These are phyloP conservation scores for Kwoniella sp. DNA, from an alignment of 768 basidiomycete genomes.

Conservation along the genomic window DNA sequence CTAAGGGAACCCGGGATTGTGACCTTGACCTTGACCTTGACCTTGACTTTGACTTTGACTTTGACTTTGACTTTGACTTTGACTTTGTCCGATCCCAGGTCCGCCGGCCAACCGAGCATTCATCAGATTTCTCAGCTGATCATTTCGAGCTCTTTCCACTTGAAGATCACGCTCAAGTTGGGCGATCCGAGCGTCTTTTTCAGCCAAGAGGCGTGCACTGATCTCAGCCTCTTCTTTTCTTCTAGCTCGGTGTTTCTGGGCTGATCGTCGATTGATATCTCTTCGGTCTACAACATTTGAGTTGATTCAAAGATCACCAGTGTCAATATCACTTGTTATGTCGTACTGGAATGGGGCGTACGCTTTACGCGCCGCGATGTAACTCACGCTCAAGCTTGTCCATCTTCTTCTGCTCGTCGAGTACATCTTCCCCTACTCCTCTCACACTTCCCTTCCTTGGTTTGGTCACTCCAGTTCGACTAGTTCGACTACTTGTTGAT, in stretches of 20 bases:
- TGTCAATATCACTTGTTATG: too few species aligned
- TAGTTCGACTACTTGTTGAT: neutral
- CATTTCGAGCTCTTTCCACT: slow-evolving; percentile 20
- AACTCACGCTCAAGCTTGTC: slow-evolving; percentile 28
- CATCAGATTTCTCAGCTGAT: slow-evolving; percentile 24
- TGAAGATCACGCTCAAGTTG: slow-evolving; percentile 20
- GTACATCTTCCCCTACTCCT: slow-evolving; percentile 1
- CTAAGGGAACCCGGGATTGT: neutral
- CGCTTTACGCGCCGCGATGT: too few species aligned
- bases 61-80: neutral
- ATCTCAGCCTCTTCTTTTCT: slow-evolving; percentile 28
- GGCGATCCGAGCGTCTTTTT: slow-evolving; percentile 12
- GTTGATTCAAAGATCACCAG: neutral
- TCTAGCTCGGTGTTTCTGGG: slow-evolving; percentile 30
- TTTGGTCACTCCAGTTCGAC: neutral
- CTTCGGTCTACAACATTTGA: slow-evolving; percentile 22
- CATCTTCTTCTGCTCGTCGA: slow-evolving; percentile 11
- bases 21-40: too few species aligned
- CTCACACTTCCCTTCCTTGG: slow-evolving; percentile 7
- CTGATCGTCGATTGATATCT: slow-evolving; percentile 32
- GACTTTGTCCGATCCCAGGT: neutral
- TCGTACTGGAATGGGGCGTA: too few species aligned
- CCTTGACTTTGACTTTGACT: neutral
- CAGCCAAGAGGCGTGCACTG: slow-evolving; percentile 13
- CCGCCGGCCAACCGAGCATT: slow-evolving; percentile 13